A percentile compares a stretch with the other conserved stretches of the same genome.
Conservation (phyloP, 768 basidiomycete species). For the Exidia glandulosa region DNA sequence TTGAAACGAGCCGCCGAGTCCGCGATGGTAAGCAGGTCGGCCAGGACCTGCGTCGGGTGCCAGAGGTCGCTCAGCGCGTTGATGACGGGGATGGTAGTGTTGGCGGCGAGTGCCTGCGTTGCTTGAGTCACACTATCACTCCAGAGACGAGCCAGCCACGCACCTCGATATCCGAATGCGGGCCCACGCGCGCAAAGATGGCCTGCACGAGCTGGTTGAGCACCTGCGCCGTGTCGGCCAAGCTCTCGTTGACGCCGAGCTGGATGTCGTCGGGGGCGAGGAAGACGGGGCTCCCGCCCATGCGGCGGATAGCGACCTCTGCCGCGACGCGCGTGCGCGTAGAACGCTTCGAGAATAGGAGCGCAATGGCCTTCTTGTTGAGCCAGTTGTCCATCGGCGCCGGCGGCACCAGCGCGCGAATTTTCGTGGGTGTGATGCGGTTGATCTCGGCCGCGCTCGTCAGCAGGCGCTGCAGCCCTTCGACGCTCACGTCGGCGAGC, state of each 20-base stretch:
- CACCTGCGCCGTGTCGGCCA: conserved; percentile 76
- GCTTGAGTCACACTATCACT: not conserved
- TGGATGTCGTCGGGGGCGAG: conserved; percentile 87
- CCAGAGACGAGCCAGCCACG: conserved; percentile 12
- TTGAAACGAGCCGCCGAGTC: conserved; percentile 55
- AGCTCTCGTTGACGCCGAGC: conserved; percentile 86
- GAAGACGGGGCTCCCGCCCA: conserved; percentile 88
- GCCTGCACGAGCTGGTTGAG: conserved; percentile 94
- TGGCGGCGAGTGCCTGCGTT: conserved; percentile 75
- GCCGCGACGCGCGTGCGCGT: conserved; percentile 84
- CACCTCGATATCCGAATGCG: conserved; percentile 88
- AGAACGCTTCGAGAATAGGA: conserved; percentile 88
- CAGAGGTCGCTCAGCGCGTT: conserved; percentile 93
- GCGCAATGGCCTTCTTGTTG: conserved; percentile 73
- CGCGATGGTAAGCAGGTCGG: conserved; percentile 83
- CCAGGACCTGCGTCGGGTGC: conserved; percentile 94
- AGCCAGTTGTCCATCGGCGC: conserved; percentile 17
- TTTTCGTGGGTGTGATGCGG: not conserved
- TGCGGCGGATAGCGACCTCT: conserved; percentile 66
- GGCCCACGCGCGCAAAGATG: conserved; percentile 92
- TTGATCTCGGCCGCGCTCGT: not conserved
- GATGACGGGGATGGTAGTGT: conserved; percentile 88
- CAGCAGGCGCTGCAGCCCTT: not conserved
- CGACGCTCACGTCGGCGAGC: not conserved
- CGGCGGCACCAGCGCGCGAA: not conserved